phyloP scores from a whole-genome alignment of 1,139 yeast species.

The Candida neerlandica region DNA sequence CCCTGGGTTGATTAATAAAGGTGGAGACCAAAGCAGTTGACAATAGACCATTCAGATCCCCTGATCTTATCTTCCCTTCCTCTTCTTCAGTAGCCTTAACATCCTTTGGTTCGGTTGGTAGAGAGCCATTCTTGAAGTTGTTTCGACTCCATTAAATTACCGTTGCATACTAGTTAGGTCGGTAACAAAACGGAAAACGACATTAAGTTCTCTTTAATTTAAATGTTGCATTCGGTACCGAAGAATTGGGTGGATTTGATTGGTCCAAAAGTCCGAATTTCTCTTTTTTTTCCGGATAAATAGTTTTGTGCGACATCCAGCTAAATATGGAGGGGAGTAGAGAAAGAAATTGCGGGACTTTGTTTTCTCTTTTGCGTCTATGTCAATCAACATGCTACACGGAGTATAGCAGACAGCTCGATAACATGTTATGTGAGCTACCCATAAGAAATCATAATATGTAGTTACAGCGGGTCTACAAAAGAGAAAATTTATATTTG shows the following conservation, averaged over 20 bases:
- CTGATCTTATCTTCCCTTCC: too few species aligned
- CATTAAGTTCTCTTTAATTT: neutral
- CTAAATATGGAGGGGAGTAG: constrained; percentile 1
- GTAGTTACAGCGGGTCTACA: too few species aligned
- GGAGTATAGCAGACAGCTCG: neutral
- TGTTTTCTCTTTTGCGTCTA: neutral
- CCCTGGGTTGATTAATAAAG: too few species aligned
- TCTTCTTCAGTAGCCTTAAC: neutral
- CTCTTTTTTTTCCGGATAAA: constrained; percentile 3
- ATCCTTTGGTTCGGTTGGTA: neutral
- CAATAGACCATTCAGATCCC: too few species aligned
- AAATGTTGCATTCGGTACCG: constrained; percentile 1
- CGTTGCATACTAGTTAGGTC: neutral
- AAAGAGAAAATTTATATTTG: too few species aligned
- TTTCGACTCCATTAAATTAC: neutral
- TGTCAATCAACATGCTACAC: neutral
- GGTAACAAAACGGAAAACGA: neutral
- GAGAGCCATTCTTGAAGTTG: neutral
- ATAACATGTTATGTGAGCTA: neutral
- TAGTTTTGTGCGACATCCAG: neutral
- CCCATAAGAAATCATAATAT: too few species aligned
- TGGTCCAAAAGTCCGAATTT: constrained; percentile 4
- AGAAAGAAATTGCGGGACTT: neutral
- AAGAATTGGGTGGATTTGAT: neutral
- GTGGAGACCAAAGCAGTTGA: too few species aligned